A percentile compares a stretch with the other conserved stretches of the same genome.
Evolutionary conservation across 768 basidiomycete species (phyloP).

Genomic region (Ephemerocybe angulata): DNA sequence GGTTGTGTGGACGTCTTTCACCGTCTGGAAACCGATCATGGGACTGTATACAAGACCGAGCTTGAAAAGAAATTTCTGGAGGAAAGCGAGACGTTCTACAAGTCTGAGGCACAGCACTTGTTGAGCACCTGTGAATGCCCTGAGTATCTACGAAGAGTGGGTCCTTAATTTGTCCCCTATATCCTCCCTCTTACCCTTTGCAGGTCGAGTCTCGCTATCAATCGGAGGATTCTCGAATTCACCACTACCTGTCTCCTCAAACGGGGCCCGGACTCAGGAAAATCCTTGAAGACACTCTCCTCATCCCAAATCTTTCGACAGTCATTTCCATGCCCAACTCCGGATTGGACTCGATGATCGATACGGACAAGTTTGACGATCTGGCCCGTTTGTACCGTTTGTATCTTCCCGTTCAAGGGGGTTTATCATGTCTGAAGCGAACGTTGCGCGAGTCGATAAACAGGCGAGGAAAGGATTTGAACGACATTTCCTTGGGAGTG

Average conservation of each 20-base stretch:
- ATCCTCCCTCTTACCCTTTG: constrained; percentile 12
- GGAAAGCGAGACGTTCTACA: constrained; percentile 79
- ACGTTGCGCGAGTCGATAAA: constrained; percentile 71
- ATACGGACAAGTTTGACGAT: constrained; percentile 71
- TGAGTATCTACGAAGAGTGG: constrained; percentile 76
- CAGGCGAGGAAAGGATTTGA: constrained; percentile 75
- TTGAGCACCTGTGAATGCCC: constrained; percentile 74
- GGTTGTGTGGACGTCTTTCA: constrained; percentile 84
- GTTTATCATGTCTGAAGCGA: constrained; percentile 59
- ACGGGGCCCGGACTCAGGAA: constrained; percentile 66
- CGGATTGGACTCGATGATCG: constrained; percentile 85
- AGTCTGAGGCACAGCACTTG: constrained; percentile 64
- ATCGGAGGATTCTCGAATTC: constrained; percentile 78
- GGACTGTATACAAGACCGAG: constrained; percentile 75
- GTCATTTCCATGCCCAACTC: constrained; percentile 79
- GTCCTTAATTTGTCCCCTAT: constrained; percentile 21
- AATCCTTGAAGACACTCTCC: constrained; percentile 74
- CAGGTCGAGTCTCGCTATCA: constrained; percentile 80
- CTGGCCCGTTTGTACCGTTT: constrained; percentile 77
- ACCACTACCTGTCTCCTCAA: constrained; percentile 79
- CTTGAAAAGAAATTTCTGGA: constrained; percentile 79
- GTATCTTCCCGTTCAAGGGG: constrained; percentile 62
- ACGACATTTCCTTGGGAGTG: constrained; percentile 50
- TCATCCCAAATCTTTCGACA: constrained; percentile 70
- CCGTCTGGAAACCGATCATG: constrained; percentile 52